Percentiles rank a stretch among this genome's conserved stretches.
These are phyloP conservation scores for Stemphylium vesicarium DNA, from an alignment of 2,329 filamentous ascomycete species.

Conservation along the genomic window DNA sequence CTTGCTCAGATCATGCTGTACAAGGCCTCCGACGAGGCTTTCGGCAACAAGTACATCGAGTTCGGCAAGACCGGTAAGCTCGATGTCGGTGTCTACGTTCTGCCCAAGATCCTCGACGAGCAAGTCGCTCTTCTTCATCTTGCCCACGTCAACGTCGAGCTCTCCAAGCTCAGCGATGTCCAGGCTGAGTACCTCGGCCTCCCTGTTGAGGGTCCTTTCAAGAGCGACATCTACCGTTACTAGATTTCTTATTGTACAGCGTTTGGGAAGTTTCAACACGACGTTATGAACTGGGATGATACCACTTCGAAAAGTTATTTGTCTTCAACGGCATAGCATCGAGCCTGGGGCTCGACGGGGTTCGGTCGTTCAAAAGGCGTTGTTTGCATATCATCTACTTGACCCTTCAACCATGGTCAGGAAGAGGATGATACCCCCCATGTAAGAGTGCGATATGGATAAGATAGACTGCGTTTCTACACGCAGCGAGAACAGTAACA, in stretches of 20 bases:
- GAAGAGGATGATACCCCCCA: slow-evolving; percentile 35
- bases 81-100: slow-evolving; percentile 88
- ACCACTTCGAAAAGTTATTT: slow-evolving; percentile 60
- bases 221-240: slow-evolving; percentile 81
- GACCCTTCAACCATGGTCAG: slow-evolving; percentile 49
- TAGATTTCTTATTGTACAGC: slow-evolving; percentile 43
- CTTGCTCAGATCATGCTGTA: slow-evolving; percentile 98
- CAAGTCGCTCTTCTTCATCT: slow-evolving; percentile 96
- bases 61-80: slow-evolving; percentile 94
- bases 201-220: slow-evolving; percentile 87
- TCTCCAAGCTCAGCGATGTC: slow-evolving; percentile 80
- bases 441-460: slow-evolving; percentile 36
- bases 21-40: slow-evolving; percentile 88
- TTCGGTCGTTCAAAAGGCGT: slow-evolving; percentile 46
- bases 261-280: slow-evolving; percentile 58
- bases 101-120: slow-evolving; percentile 99
- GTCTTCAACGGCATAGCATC: slow-evolving; percentile 67
- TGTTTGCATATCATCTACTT: slow-evolving; percentile 46
- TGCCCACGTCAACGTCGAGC: slow-evolving; percentile 90
- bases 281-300: slow-evolving; percentile 66
- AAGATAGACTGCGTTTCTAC: slow-evolving; percentile 22
- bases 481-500: slow-evolving; percentile 32
- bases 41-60: slow-evolving; percentile 93
- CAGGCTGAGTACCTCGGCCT: slow-evolving; percentile 97
- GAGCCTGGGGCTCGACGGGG: slow-evolving; percentile 37